A percentile compares a stretch with the other conserved stretches of the same genome.
These are phyloP conservation scores for Debaryomyces coudertii DNA, from an alignment of 1,139 yeast species.

Conservation along the genomic window DNA sequence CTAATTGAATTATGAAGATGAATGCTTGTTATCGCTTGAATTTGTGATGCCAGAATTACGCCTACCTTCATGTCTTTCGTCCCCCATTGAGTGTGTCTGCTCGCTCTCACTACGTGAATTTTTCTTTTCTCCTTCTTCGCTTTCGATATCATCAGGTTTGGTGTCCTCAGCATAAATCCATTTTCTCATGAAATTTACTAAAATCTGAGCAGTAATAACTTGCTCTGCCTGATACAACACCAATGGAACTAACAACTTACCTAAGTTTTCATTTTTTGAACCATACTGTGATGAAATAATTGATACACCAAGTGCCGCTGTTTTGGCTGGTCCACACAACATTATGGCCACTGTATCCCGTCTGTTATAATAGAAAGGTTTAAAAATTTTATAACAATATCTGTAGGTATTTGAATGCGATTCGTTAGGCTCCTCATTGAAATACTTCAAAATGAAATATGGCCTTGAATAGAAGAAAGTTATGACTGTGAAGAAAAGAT, in stretches of 20 bases:
- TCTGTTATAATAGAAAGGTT: slow-evolving; percentile 71
- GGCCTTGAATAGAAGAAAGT: slow-evolving; percentile 68
- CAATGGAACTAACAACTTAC: slow-evolving; percentile 75
- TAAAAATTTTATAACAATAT: slow-evolving; percentile 42
- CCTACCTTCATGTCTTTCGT: not conserved
- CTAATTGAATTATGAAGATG: not conserved
- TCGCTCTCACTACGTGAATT: slow-evolving; percentile 1
- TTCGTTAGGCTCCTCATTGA: slow-evolving; percentile 50
- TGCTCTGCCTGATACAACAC: slow-evolving; percentile 87
- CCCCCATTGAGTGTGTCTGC: not conserved
- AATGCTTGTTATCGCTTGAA: not conserved
- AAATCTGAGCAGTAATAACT: slow-evolving; percentile 72
- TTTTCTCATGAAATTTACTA: slow-evolving; percentile 63
- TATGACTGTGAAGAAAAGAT: slow-evolving; percentile 69
- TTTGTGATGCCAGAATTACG: slow-evolving; percentile 3
- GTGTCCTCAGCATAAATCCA: slow-evolving; percentile 59
- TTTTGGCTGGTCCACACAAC: slow-evolving; percentile 91
- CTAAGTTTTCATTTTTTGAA: slow-evolving; percentile 58
- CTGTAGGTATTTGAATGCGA: slow-evolving; percentile 46
- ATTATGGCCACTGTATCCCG: slow-evolving; percentile 76
- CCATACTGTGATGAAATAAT: slow-evolving; percentile 82
- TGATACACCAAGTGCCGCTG: slow-evolving; percentile 90
- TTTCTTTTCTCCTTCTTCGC: not conserved
- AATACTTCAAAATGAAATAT: slow-evolving; percentile 45
- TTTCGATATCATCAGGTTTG: slow-evolving; percentile 18